Base-by-base conservation (phyloP, 805 yeast genomes). In the Diddensiella santjacobensis region DNA sequence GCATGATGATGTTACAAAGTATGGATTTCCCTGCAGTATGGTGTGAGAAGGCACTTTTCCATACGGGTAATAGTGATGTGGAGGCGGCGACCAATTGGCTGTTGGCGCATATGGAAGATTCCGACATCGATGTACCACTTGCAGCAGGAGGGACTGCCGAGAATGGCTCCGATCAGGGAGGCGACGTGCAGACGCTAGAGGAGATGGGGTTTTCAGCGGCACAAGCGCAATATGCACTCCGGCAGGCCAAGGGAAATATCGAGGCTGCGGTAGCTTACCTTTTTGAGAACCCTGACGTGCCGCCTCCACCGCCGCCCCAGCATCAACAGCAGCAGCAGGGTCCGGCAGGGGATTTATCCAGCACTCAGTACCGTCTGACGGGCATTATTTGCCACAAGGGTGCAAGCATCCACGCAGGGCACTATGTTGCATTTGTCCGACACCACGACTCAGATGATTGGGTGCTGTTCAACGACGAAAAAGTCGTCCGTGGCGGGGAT, bases 71-170 rank as follows among this genome's bases (percentile, higher is more conserved):
- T 57, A 55, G 65, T 0, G 69, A 65, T 39, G 57, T 68, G 1
- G 97, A 91, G 54, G 73, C 74, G 3, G 96, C 97, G 0, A 81
- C 86, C 85, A 86, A 87, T 57, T 87, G 97, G 96, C 63, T 93
- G 3, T 83, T 93, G 60, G 84, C 77, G 18, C 96, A 90, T 60
- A 79, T 88, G 83, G 97, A 90, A 20, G 96, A 87, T 63, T 62
- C 81, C 1, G 84, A 79, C 58, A 76, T 90, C 39, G 95, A 90
- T 62, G 79, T 68, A 4, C 84, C 87, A 1, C 72, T 84, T 20
- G 66, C 55, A 1, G 41, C 53, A 3, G 46, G 40, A 10, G 29
- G 19, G 4, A 31, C 22, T 17, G 49, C 15, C 11, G 38, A 38
- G 10, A 47, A 48, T 18, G 29, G 48, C 3, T 46, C 36, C 3